Conservation (phyloP, 257 asterid species). For the Solanum appendiculatum region DNA sequence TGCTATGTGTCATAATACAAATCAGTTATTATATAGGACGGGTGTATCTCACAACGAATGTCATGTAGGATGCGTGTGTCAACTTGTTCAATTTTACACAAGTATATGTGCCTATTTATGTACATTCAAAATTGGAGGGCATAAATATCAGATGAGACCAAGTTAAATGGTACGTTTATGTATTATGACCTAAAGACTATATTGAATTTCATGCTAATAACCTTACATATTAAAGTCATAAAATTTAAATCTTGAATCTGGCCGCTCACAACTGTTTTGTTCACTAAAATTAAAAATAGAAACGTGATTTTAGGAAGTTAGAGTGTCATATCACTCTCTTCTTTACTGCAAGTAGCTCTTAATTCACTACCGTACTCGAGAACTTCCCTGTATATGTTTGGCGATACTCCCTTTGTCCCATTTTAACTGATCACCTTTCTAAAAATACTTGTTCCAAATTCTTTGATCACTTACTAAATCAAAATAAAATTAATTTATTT, state of each 20-base stretch:
- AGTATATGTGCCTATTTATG: not conserved
- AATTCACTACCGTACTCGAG: not conserved
- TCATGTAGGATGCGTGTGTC: not conserved
- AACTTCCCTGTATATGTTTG: not conserved
- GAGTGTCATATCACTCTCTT: not conserved
- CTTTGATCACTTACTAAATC: too few species aligned
- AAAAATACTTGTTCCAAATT: too few species aligned
- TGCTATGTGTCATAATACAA: too few species aligned
- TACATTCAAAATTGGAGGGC: too few species aligned
- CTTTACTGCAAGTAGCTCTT: not conserved
- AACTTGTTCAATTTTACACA: not conserved
- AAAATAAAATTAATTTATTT: too few species aligned
- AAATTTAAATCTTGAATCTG: not conserved
- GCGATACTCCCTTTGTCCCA: too few species aligned
- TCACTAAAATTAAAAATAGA: not conserved
- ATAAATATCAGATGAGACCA: not conserved
- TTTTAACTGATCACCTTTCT: too few species aligned
- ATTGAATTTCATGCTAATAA: not conserved
- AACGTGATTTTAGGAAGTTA: not conserved
- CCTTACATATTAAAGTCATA: not conserved
- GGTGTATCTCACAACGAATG: not conserved
- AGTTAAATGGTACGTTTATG: not conserved
- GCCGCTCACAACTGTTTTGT: not conserved
- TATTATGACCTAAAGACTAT: not conserved
- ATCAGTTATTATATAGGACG: accelerated